phyloP scores from a whole-genome alignment of 768 basidiomycete genomes.

The Fistulinella prunicolor region DNA sequence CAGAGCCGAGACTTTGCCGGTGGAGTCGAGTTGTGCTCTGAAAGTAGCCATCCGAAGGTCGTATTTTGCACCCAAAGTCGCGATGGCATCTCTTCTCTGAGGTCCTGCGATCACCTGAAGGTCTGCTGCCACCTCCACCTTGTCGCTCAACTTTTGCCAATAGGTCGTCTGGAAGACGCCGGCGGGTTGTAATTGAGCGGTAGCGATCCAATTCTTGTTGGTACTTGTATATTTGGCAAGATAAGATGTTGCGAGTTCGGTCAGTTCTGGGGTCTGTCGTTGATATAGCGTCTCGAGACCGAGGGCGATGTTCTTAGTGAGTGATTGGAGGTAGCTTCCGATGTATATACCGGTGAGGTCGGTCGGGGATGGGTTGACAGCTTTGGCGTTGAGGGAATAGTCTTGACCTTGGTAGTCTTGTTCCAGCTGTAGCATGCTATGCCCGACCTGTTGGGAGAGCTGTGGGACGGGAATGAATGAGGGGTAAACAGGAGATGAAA shows the following conservation, averaged over 20 bases:
- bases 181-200: slow-evolving; percentile 78
- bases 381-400: slow-evolving; percentile 81
- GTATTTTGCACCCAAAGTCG: slow-evolving; percentile 94
- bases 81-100: slow-evolving; percentile 82
- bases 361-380: slow-evolving; percentile 85
- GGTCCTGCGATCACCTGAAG: slow-evolving; percentile 79
- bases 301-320: slow-evolving; percentile 86
- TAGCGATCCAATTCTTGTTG: slow-evolving; percentile 88
- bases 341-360: slow-evolving; percentile 92
- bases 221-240: slow-evolving; percentile 74
- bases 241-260: slow-evolving; percentile 73
- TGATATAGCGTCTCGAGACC: slow-evolving; percentile 87
- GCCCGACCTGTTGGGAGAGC: slow-evolving; percentile 73
- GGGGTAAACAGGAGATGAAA: not conserved
- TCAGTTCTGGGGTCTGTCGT: slow-evolving; percentile 64
- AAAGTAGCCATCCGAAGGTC: slow-evolving; percentile 93
- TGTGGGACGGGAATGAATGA: slow-evolving; percentile 33
- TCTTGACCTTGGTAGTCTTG: slow-evolving; percentile 91
- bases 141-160: slow-evolving; percentile 93
- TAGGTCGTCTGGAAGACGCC: slow-evolving; percentile 90
- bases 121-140: slow-evolving; percentile 97
- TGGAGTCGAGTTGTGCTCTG: slow-evolving; percentile 91
- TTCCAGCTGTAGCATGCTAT: slow-evolving; percentile 91
- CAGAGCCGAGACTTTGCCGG: slow-evolving; percentile 91
- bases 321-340: slow-evolving; percentile 87